Evolutionary conservation across 176 grass and related monocot genomes (phyloP).

Genomic region (Elymus sibiricus): DNA sequence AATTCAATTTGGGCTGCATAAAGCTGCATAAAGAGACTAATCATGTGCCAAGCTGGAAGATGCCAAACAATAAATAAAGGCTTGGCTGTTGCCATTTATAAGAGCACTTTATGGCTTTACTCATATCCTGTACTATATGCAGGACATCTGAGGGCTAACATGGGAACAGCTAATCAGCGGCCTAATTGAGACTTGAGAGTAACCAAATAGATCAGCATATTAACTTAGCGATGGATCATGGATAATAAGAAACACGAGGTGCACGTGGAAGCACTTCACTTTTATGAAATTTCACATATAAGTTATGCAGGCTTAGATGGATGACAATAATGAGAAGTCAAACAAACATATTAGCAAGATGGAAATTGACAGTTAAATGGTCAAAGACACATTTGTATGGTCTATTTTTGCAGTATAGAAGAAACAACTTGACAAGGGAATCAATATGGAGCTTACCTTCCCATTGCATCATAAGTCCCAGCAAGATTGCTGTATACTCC

Average conservation of each 20-base stretch:
- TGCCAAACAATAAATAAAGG: neutral
- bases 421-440: neutral
- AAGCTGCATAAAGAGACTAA: conserved; percentile 32
- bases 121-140: neutral
- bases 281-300: neutral
- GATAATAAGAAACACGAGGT: neutral
- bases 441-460: conserved; percentile 61
- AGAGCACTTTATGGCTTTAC: conserved; percentile 20
- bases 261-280: neutral
- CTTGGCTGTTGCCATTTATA: conserved; percentile 13
- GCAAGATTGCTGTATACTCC: conserved; percentile 97
- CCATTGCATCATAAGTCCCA: conserved; percentile 96
- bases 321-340: neutral
- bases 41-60: conserved; percentile 40
- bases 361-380: neutral
- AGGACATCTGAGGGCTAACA: conserved; percentile 5
- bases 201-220: neutral
- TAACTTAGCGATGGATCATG: neutral
- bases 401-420: neutral
- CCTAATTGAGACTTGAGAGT: neutral
- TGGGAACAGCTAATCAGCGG: neutral
- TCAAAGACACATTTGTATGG: neutral
- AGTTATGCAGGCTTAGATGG: neutral
- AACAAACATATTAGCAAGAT: neutral
- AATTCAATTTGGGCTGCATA: conserved; percentile 33